Base-by-base conservation (phyloP, 2,329 filamentous ascomycete genomes). In the Aureobasidium sp. region DNA sequence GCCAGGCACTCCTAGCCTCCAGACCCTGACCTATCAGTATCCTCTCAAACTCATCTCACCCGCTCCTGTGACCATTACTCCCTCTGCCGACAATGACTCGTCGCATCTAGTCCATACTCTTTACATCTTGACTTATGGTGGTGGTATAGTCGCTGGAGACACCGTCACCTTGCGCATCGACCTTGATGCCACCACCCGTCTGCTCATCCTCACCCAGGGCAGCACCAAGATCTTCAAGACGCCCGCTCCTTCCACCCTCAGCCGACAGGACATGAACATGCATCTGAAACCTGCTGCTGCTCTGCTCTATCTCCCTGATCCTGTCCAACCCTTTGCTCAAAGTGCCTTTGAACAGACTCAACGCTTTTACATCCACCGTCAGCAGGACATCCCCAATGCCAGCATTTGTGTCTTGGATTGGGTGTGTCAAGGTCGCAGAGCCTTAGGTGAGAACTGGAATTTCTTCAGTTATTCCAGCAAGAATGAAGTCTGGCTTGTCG, bases 161-260 rank as follows among this genome's bases (percentile, higher is more conserved):
- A 80, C 84, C 66, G 87, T 97, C 73, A 80, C 87, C 69, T 83
- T 99, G 29, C 78, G 80, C 22, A 82, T 96, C 64, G 81, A 82
- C 11, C 79, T 96, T 52, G 83, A 84, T 12, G 68, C 80, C 2
- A 76, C 78, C 2, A 87, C 90, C 5, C 87, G 85, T 64, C 82
- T 97, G 60, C 77, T 84, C 9, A 72, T 82, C 17, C 74, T 81
- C 31, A 82, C 82, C 0, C 84, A 86, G 78, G 93, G 93, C 58
- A 91, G 91, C 75, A 97, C 94, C 64, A 99, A 97, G 77, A 86
- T 99, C 68, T 97, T 96, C 82, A 96, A 94, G 72, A 89, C 91
- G 0, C 74, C 83, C 52, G 77, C 79, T 61, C 76, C 77, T 55
- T 72, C 70, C 53, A 62, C 76, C 7, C 34, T 71, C 25, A 73